Evolutionary conservation across 2,329 filamentous ascomycete genomes (phyloP), one percentile per base, ranked within the genome.

Genomic region (Nemania sp.): DNA sequence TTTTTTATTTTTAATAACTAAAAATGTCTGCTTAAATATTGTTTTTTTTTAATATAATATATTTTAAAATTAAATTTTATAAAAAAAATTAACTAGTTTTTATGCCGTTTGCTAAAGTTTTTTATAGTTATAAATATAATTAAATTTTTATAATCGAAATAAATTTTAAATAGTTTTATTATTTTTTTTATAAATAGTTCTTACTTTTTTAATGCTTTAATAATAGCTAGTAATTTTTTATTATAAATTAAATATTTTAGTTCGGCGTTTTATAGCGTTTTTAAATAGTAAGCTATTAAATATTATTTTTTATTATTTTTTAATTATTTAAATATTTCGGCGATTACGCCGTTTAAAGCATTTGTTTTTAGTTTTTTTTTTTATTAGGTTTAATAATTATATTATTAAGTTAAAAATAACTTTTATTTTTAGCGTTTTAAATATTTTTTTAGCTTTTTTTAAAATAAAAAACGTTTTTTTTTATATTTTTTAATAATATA

Each of bases 11-110:
- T 45, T 34, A 25, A 32, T 43, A 43, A 43, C 39, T 43, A 25
- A 43, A 20, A 21, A 54, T 54, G 17, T 43, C n/a, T 25, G 20
- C 51, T 54, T 54, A 34, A 45, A 43, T 43, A 6, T 54, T 54
- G 34, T 43, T 15, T 13, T 45, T 54, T 54, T 37, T 12, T 37
- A 35, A 54, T 54, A 54, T 45, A 54, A 32, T 34, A 43, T 25
- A 54, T 54, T 45, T 42, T 54, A 45, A 54, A 54, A 12, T 54
- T 43, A 45, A 54, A 54, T 29, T 29, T 34, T 54, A 20, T 9
- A 29, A 54, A 32, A 54, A 54, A 54, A 54, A 29, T 37, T 7
- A 29, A 29, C 25, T 29, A 29, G 25, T 29, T 29, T 7, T 37
- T 37, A 12, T 37, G 12, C 37, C 17, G 45, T 32, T 20, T 34